These are phyloP conservation scores for Leptographium wingfieldii DNA, from an alignment of 2,329 filamentous ascomycete genomes.

Conservation along the genomic window DNA sequence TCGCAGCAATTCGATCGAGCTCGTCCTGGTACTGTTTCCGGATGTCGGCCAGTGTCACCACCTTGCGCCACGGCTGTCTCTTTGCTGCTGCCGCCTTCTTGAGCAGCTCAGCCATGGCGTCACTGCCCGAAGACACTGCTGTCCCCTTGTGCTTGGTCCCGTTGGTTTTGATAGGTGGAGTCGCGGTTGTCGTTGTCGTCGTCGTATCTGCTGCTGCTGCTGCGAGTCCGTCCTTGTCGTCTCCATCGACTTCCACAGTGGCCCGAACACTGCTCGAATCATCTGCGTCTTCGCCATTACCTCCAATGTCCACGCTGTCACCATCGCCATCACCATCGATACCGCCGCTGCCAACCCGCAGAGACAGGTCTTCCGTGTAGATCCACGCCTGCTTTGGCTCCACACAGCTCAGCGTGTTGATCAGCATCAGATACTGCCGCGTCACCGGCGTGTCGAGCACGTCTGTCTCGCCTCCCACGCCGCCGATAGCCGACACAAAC, in stretches of 20 bases:
- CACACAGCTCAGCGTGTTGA: constrained; percentile 85
- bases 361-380: constrained; percentile 32
- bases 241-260: background rate
- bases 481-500: constrained; percentile 15
- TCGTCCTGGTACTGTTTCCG: constrained; percentile 83
- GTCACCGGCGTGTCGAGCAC: constrained; percentile 51
- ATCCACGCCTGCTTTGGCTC: constrained; percentile 74
- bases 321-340: no score
- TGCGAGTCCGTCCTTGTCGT: background rate
- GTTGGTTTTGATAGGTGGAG: background rate
- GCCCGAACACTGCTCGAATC: background rate
- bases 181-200: background rate
- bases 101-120: constrained; percentile 15
- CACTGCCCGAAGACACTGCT: background rate
- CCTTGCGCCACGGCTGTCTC: constrained; percentile 45
- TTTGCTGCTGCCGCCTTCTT: constrained; percentile 11
- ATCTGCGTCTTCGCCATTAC: background rate
- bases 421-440: constrained; percentile 74
- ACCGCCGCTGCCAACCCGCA: background rate
- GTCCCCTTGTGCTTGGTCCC: background rate
- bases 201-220: background rate
- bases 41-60: constrained; percentile 77
- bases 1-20: constrained; percentile 74
- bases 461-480: constrained; percentile 29
- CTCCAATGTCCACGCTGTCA: no score